phyloP scores from a whole-genome alignment of 345 rosid species.

The Eucalyptus brandiana region DNA sequence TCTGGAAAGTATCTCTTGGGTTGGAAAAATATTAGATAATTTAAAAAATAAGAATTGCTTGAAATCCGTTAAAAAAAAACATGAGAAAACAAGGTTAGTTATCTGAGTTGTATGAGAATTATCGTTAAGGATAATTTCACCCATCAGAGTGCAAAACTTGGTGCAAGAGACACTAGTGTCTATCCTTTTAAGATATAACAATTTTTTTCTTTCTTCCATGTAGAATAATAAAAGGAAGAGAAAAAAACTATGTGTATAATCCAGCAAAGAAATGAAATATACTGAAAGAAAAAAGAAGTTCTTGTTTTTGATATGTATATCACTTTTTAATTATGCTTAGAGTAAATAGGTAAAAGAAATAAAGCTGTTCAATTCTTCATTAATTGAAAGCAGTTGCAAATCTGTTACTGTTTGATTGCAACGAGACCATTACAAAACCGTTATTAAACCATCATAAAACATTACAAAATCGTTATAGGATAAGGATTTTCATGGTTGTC shows the following conservation, averaged over 20 bases:
- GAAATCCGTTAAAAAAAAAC: no score
- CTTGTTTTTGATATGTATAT: no score
- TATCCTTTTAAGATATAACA: background rate
- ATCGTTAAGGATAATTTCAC: no score
- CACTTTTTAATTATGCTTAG: background rate
- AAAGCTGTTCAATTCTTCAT: background rate
- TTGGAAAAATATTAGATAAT: background rate
- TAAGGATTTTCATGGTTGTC: background rate
- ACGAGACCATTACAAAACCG: background rate
- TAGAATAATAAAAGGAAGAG: background rate
- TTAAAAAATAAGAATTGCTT: no score
- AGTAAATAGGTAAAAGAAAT: background rate
- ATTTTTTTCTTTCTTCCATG: rapidly evolving
- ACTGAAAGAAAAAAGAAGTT: no score
- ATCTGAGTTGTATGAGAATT: no score
- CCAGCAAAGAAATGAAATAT: background rate
- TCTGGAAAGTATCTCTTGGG: background rate
- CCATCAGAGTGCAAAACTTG: background rate
- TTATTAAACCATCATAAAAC: background rate
- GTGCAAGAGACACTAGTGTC: background rate
- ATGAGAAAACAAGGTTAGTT: background rate
- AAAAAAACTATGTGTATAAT: no score
- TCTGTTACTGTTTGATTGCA: rapidly evolving
- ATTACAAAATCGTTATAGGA: background rate
- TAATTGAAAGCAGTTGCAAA: background rate